Conservation (phyloP, 139 green algal species). For the Pycnococcus provasolii region DNA sequence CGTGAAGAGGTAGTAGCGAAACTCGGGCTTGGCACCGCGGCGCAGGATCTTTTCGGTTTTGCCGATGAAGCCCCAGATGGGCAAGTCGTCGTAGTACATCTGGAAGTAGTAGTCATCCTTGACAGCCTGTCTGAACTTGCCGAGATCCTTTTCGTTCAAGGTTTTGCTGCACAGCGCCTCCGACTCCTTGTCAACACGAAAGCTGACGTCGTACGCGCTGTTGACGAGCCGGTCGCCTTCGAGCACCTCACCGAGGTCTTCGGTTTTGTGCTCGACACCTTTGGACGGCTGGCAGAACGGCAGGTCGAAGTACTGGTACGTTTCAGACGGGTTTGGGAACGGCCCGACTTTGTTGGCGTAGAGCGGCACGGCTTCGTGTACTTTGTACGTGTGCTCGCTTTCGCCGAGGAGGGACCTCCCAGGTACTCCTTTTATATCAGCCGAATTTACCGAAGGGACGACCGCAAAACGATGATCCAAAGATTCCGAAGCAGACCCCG, state of each 20-base stretch:
- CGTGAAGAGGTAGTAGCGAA: slow-evolving; percentile 70
- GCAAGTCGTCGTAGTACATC: slow-evolving; percentile 64
- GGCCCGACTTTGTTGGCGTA: slow-evolving; percentile 57
- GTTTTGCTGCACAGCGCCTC: slow-evolving; percentile 59
- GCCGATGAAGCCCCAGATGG: slow-evolving; percentile 65
- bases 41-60: slow-evolving; percentile 35
- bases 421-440: too few species aligned
- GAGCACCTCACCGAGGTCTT: slow-evolving; percentile 72
- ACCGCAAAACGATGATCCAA: too few species aligned
- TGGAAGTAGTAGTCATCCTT: slow-evolving; percentile 88
- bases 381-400: slow-evolving; percentile 32
- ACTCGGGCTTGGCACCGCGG: slow-evolving; percentile 31
- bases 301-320: slow-evolving; percentile 82
- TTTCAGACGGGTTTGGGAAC: slow-evolving; percentile 67
- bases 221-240: slow-evolving; percentile 58
- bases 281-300: slow-evolving; percentile 71
- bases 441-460: too few species aligned
- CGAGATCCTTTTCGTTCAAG: slow-evolving; percentile 52
- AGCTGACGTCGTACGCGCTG: slow-evolving; percentile 70
- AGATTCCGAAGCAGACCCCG: too few species aligned
- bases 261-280: slow-evolving; percentile 65
- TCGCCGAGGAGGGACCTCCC: slow-evolving; percentile 1
- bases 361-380: slow-evolving; percentile 30
- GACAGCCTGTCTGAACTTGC: slow-evolving; percentile 53
- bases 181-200: slow-evolving; percentile 59